Evolutionary conservation across 164 flowering plant genomes (phyloP).

Genomic region (Vitis labrusca): DNA sequence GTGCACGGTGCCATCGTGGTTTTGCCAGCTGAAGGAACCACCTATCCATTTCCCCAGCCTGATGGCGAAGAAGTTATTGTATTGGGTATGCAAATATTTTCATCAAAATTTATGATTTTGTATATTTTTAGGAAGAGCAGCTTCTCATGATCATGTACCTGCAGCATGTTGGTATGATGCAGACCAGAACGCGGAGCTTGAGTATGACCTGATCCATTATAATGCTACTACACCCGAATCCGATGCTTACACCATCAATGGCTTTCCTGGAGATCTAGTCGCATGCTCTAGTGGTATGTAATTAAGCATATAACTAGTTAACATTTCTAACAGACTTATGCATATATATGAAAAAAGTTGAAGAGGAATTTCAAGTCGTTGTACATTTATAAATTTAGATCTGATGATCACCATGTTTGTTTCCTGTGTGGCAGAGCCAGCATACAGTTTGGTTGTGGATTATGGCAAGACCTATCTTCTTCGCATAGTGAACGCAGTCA

Average conservation of each 20-base stretch:
- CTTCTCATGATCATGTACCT: too few relatives aligned
- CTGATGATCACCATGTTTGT: too few relatives aligned
- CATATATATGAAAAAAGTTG: too few relatives aligned
- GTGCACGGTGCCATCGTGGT: slow-evolving; percentile 48
- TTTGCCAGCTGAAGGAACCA: slow-evolving; percentile 17
- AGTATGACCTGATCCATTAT: slow-evolving; percentile 2
- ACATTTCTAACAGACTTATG: too few relatives aligned
- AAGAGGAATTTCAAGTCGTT: too few relatives aligned
- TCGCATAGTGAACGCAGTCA: slow-evolving; percentile 18
- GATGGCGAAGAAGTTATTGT: slow-evolving; percentile 23
- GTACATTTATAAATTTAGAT: too few relatives aligned
- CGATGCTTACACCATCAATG: slow-evolving; percentile 33
- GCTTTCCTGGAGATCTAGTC: slow-evolving; percentile 33
- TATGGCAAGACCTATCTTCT: slow-evolving; percentile 26
- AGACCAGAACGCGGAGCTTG: slow-evolving; percentile 21
- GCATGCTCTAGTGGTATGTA: slow-evolving; percentile 23
- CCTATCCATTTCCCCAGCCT: slow-evolving; percentile 44
- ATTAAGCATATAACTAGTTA: too few relatives aligned
- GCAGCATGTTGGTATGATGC: slow-evolving; percentile 27
- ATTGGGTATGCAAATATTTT: slow-evolving; percentile 23
- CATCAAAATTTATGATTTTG: too few relatives aligned
- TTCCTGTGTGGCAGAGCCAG: slow-evolving; percentile 1
- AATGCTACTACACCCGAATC: slow-evolving; percentile 25
- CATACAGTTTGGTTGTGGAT: neutral
- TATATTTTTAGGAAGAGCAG: neutral